Conservation (phyloP, 352 stramenopile genomes). For the Globisporangium emineosum region DNA sequence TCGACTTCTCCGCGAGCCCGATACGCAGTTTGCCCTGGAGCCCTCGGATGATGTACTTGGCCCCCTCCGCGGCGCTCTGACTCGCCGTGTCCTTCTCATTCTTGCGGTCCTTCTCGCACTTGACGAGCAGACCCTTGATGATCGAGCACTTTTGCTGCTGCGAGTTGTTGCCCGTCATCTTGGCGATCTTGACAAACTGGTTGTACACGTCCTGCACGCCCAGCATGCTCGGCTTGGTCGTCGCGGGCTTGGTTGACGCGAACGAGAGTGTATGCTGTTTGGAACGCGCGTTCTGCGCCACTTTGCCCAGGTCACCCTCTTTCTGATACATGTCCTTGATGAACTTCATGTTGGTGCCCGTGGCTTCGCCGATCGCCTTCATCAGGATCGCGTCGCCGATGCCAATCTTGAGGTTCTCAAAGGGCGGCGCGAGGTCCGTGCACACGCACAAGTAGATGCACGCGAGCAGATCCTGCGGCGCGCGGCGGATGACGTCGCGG, state of each 20-base stretch:
- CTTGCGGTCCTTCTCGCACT: conserved; percentile 84
- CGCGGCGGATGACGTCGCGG: conserved; percentile 64
- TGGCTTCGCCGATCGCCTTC: conserved; percentile 95
- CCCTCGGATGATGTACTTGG: conserved; percentile 98
- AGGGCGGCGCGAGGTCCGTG: conserved; percentile 93
- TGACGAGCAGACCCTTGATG: conserved; percentile 96
- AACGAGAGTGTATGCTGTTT: conserved; percentile 94
- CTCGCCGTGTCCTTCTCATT: conserved; percentile 30
- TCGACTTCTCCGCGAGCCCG: conserved; percentile 95
- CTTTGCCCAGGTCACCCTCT: conserved; percentile 96
- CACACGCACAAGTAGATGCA: conserved; percentile 91
- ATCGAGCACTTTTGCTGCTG: conserved; percentile 97
- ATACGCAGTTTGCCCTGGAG: conserved; percentile 99
- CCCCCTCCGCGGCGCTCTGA: conserved; percentile 52
- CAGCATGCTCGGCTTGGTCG: conserved; percentile 87
- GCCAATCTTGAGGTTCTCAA: conserved; percentile 97
- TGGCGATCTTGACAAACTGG: conserved; percentile 92
- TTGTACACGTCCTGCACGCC: conserved; percentile 86
- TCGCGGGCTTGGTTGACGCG: conserved; percentile 23
- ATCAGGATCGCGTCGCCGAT: conserved; percentile 98
- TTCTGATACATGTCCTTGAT: conserved; percentile 96
- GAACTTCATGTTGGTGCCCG: conserved; percentile 86
- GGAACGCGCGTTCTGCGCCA: conserved; percentile 92
- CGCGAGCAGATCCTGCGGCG: conserved; percentile 81
- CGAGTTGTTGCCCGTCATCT: conserved; percentile 94